phyloP scores from a whole-genome alignment of 805 yeast genomes.

The Candida dajiaensis region DNA sequence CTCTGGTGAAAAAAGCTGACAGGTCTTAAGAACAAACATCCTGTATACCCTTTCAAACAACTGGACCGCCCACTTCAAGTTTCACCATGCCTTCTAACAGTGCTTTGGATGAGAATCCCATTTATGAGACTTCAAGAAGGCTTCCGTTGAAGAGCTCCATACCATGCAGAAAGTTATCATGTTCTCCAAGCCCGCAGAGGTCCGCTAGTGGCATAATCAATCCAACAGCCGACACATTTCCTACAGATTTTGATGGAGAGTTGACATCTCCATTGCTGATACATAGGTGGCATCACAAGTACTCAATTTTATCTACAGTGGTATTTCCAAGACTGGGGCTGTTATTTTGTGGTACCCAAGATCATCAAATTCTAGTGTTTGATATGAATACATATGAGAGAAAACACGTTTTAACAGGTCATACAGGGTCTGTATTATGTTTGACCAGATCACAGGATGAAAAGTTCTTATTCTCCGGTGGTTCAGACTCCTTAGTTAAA shows the following conservation, averaged over 20 bases:
- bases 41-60: neutral
- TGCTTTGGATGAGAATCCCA: conserved; percentile 18
- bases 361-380: conserved; percentile 67
- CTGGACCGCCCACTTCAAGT: neutral
- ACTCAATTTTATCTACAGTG: conserved; percentile 67
- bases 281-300: conserved; percentile 73
- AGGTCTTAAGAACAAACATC: neutral
- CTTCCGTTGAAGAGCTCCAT: conserved; percentile 14
- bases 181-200: conserved; percentile 13
- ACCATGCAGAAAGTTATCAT: conserved; percentile 1
- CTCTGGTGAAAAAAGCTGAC: neutral
- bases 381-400: conserved; percentile 61
- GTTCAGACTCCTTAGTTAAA: conserved; percentile 84
- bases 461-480: conserved; percentile 69
- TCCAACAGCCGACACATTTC: neutral
- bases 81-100: conserved; percentile 5
- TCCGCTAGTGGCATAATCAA: neutral
- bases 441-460: conserved; percentile 49
- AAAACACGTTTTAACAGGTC: conserved; percentile 50
- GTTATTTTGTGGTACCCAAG: conserved; percentile 87
- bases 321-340: conserved; percentile 52
- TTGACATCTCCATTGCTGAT: conserved; percentile 27
- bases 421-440: conserved; percentile 70
- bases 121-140: conserved; percentile 11
- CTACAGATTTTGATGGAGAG: neutral